Base-by-base conservation (phyloP, 176 grass and related monocot genomes). In the Bothriochloa decipiens region DNA sequence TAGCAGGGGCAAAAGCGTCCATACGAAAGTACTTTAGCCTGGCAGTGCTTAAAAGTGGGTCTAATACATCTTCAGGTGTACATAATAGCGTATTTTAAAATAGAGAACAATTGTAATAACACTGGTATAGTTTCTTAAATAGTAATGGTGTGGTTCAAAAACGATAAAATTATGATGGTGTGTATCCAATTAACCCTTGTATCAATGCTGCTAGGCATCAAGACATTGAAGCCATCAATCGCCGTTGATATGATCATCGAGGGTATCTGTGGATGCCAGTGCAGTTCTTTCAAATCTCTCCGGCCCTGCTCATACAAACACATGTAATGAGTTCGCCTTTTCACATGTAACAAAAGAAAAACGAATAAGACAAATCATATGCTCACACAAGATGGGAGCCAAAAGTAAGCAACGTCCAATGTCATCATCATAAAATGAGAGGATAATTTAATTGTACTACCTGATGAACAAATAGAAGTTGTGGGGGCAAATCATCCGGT, bases 281-380 rank as follows among this genome's bases (percentile, higher is more conserved):
- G 95, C 89, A 98, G n/a, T 87, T 98, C 92, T 82, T 98, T 98
- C 83, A 93, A 85, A 75, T 95, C 92, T 84, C 91, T 98, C 70
- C 95, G 95, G 70, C 95, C 95, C 92, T 95, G 80, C 28, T 64
- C 11, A 92, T 39, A 41, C 13, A 37, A 80, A 86, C 14, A 27
- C 85, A 69, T 12, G 77, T 79, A 76, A 87, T 49, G 26, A 18
- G 23, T 35, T 52, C 64, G 20, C 17, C 40, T 50, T 17, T 49
- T 41, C 39, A 49, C 37, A 39, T 39, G 37, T 39, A 39, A 39
- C 11, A 42, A 16, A 42, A 37, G 3, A 40, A 72, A 23, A 84
- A 20, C 11, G 43, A 37, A 2, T 17, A 47, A 4, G 80, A 25
- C 23, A 27, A 50, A 53, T 18, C 7, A 42, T 17, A 16, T 13